Evolutionary conservation across 140 eudicot genomes (phyloP), one percentile per base, ranked within the genome.

Genomic region (Oenanthe javanica): DNA sequence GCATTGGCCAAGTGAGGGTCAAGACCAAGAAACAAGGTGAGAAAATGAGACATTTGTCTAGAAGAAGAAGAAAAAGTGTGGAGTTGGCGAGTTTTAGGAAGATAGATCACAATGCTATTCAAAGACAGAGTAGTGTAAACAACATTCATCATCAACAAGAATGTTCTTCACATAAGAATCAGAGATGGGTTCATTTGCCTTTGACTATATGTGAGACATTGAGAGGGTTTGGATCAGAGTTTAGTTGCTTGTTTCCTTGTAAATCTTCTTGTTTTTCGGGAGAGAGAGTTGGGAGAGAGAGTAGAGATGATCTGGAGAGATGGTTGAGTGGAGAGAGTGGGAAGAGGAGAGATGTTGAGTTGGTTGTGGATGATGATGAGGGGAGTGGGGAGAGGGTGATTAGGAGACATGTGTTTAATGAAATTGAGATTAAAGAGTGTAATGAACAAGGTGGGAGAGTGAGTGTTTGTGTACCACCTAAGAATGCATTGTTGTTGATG

Each of bases 341-440:
- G 83, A 50, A 21, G 46, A 10, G 79, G 66, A 77, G 83, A 49
- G 80, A 72, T 40, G 23, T 18, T 72, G 36, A 69, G 94, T 85
- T 95, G 99, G 97, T 77, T 95, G 83, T 88, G 90, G 97, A 84
- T 63, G 90, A 84, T 31, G 94, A 83, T 79, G 83, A 50, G 55
- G 15, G 2, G 90, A 85, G 4, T 42, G 1, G 12, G 87, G 52
- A 66, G 67, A 85, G 79, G 81, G 82, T 42, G 38, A 79, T 83
- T 72, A 90, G 99, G 81, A 86, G 97, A 84, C 96, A 93, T 70
- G 96, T 90, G n/a, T 93, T 92, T 79, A 96, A 95, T 73, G 97
- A 89, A 86, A 86, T 92, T 67, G 91, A 90, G 88, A 81, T 92
- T 72, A 83, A 86, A 47, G 89, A 89, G 82, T 83, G 84, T 76